Base-by-base conservation (phyloP, 306 rosid species). In the Pterocarpus macrocarpus region DNA sequence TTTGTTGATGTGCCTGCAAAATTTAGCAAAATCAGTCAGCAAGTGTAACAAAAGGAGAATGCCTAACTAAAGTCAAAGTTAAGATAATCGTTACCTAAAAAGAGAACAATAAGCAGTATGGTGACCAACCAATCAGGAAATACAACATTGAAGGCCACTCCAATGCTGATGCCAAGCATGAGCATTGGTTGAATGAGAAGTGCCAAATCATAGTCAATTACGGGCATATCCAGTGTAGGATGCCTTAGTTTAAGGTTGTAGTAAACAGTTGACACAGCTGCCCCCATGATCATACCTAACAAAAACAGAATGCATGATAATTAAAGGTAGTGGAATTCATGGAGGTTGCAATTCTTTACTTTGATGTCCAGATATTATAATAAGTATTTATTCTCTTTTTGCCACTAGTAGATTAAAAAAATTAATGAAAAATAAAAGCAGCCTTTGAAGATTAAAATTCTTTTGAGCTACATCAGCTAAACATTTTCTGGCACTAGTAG, bases 121-220 rank as follows among this genome's bases (percentile, higher is more conserved):
- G 99, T 95, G 68, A 95, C 97, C 86, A 95, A 81, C 99, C 99
- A 93, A 72, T 95, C 97, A 17, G 99, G 90, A 81, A 95, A 95
- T 11, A 91, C 45, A 73, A 93, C 99, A 14, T 91, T 95, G 85
- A 93, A 93, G 56, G 88, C 82, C 50, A 95, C 99, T 72, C 99
- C 99, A 35, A 95, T 89, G 77, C 99, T 95, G 75, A 95, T 93
- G 28, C 99, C 99, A 68, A 93, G 84, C 97, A 95, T 91, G 71
- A 95, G 97, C 99, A 93, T 95, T 4, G 99, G 99, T 82, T 93
- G 97, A 75, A 95, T 85, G 39, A 95, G 94, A 64, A 95, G 85
- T 1, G 91, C 93, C 89, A 95, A 87, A 89, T 95, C 99, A 82
- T 95, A 95, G 84, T 93, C 97, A 7, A 93, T 95, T 53, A 95